Base-by-base conservation (phyloP, 2,329 filamentous ascomycete species). In the Ophiosphaerella herpotricha region DNA sequence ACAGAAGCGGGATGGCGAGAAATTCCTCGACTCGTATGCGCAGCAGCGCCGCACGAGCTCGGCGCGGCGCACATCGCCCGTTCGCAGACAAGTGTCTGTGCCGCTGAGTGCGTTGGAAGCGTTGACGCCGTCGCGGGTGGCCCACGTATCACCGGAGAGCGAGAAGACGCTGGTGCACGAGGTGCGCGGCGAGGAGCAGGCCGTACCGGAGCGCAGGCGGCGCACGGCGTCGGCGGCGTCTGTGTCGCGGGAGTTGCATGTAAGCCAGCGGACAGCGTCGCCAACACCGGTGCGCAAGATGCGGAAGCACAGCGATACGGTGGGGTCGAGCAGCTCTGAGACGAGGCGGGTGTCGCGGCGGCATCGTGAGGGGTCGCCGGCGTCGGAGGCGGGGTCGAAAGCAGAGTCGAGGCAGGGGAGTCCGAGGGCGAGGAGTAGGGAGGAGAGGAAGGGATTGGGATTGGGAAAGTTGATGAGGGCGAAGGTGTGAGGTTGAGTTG, bases 1-100 rank as follows among this genome's bases (percentile, higher is more conserved):
- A 11, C 59, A 62, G 31, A 62, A 63, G 47, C 58, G 61, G 32
- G 57, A 65, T 16, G 57, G 58, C 2, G 62, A 65, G 31, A 59
- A 50, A n/a, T 38, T 65, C 4, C 48, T 65, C 4, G 62, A 65
- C 8, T 43, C 52, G 5, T 65, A 65, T 43, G 50, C 54, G 7
- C 44, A 48, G 8, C 54, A 53, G 12, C 42, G 55, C 45, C 33
- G 52, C 29, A 42, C 42, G 32, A 11, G 34, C 26, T 38, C 37
- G 32, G 26, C 47, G 31, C 50, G 9, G 23, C 39, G 16, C 43
- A 49, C 43, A 46, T 40, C 31, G 26, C 21, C 13, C 24, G 9
- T 21, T 21, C 18, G 18, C 18, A 21, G 18, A 3, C 18, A 21
- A 21, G 18, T 21, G 18, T 21, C 18, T 3, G 18, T 21, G 18